Evolutionary conservation across 2,329 filamentous ascomycete genomes (phyloP).

Genomic region (Ophiostoma populinum): DNA sequence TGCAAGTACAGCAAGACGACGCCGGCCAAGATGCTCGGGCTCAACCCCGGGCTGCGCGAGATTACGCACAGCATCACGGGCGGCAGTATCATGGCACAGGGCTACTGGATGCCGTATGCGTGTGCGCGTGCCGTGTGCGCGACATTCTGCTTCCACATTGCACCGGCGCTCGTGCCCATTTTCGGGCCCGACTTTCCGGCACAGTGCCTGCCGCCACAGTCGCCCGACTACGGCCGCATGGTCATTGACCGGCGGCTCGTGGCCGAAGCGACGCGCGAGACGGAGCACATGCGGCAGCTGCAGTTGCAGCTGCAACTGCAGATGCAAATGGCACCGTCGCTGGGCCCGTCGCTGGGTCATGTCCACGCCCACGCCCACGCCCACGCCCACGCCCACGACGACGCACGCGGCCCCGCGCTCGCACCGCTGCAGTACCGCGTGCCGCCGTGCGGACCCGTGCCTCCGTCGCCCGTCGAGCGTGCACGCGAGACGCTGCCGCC

Average conservation of each 20-base stretch:
- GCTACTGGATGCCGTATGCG: conserved; percentile 90
- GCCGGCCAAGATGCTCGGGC: conserved; percentile 63
- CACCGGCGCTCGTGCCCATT: conserved; percentile 71
- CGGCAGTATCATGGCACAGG: conserved; percentile 77
- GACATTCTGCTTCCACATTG: conserved; percentile 76
- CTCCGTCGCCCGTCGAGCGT: conserved; percentile 3
- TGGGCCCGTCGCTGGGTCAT: no score
- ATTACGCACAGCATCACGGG: conserved; percentile 91
- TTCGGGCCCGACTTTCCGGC: conserved; percentile 72
- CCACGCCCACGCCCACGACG: background rate
- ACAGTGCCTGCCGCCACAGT: conserved; percentile 48
- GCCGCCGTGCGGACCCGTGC: background rate
- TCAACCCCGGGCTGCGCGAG: conserved; percentile 70
- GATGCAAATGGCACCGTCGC: no score
- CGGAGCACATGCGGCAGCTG: conserved; percentile 23
- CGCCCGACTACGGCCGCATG: conserved; percentile 49
- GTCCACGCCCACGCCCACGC: no score
- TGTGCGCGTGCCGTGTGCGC: conserved; percentile 76
- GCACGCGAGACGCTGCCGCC: conserved; percentile 8
- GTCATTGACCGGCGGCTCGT: conserved; percentile 43
- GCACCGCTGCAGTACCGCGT: background rate
- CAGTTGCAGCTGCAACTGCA: no score
- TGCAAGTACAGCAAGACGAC: conserved; percentile 82
- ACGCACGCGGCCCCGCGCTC: background rate
- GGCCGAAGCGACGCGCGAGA: conserved; percentile 30